These are phyloP conservation scores for Mortierella polycephala DNA, from an alignment of 371 early-diverging fungal species.

Conservation along the genomic window DNA sequence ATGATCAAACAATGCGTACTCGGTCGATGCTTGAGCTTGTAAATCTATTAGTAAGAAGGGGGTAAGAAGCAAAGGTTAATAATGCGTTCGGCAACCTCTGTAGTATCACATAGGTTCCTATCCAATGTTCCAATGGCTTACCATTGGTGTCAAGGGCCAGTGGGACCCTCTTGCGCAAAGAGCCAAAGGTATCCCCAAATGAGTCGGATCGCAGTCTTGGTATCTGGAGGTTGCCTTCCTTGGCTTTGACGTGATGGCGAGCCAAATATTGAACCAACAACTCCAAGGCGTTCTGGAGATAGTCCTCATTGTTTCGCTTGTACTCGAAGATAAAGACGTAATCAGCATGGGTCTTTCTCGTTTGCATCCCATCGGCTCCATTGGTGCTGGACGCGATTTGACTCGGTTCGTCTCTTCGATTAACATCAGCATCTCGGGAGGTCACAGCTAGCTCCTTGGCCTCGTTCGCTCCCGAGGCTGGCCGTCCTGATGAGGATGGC, in stretches of 20 bases:
- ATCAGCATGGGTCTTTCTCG: conserved; percentile 7
- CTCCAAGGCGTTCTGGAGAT: conserved; percentile 53
- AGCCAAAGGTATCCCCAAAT: conserved; percentile 23
- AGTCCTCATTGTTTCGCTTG: conserved; percentile 48
- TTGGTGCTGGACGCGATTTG: background rate
- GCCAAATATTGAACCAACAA: conserved; percentile 55
- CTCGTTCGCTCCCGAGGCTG: no score
- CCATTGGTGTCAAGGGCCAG: conserved; percentile 12
- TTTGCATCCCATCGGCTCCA: background rate
- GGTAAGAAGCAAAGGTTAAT: no score
- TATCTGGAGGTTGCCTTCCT: conserved; percentile 22
- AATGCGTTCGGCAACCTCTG: no score
- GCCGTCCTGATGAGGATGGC: background rate
- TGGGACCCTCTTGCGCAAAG: conserved; percentile 22
- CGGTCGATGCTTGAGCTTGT: conserved; percentile 13
- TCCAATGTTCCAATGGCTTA: conserved; percentile 6
- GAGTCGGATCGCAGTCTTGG: conserved; percentile 36
- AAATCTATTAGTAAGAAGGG: background rate
- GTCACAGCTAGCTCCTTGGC: background rate
- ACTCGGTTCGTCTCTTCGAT: no score
- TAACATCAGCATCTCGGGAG: no score
- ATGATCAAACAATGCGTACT: conserved; percentile 40
- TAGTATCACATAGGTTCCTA: background rate
- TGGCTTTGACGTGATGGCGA: conserved; percentile 52
- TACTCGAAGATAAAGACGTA: conserved; percentile 48